phyloP scores from a whole-genome alignment of 192 early-diverging fungal genomes.

The Physocladia obscura region DNA sequence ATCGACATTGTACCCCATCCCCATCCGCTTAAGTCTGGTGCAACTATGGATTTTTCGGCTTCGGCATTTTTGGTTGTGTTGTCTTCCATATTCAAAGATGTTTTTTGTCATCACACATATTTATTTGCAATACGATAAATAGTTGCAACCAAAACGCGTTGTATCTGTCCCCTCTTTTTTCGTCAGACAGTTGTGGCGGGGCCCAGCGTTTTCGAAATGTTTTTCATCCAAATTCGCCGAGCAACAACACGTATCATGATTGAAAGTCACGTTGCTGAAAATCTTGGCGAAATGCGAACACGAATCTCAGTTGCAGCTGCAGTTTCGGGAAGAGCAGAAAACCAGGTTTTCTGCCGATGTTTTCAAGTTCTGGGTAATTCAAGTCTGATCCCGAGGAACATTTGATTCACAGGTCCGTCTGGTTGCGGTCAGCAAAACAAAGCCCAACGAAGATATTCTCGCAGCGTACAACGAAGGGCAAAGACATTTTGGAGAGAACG shows the following conservation, averaged over 20 bases:
- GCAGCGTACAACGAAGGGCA: slow-evolving; percentile 81
- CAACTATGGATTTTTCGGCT: neutral
- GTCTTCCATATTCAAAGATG: neutral
- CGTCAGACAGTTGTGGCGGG: too few species aligned
- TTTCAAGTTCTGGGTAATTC: too few species aligned
- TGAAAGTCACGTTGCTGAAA: neutral
- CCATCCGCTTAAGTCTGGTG: neutral
- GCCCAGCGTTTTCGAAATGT: too few species aligned
- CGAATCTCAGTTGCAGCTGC: slow-evolving; percentile 10
- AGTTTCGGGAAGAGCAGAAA: neutral
- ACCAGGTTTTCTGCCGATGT: too few species aligned
- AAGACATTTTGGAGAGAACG: slow-evolving; percentile 96
- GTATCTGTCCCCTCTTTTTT: too few species aligned
- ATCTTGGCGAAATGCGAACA: slow-evolving; percentile 12
- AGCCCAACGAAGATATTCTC: slow-evolving; percentile 77
- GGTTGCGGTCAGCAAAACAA: slow-evolving; percentile 94
- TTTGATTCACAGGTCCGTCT: slow-evolving; percentile 58
- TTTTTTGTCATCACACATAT: neutral
- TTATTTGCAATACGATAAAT: too few species aligned
- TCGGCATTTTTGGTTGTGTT: neutral
- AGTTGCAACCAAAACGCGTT: too few species aligned
- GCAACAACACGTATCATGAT: too few species aligned
- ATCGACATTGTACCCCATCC: slow-evolving; percentile 28
- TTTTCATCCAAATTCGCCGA: too few species aligned
- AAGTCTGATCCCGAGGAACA: too few species aligned